Evolutionary conservation across 108 stramenopile genomes (phyloP).

Genomic region (Asterionellopsis glacialis): DNA sequence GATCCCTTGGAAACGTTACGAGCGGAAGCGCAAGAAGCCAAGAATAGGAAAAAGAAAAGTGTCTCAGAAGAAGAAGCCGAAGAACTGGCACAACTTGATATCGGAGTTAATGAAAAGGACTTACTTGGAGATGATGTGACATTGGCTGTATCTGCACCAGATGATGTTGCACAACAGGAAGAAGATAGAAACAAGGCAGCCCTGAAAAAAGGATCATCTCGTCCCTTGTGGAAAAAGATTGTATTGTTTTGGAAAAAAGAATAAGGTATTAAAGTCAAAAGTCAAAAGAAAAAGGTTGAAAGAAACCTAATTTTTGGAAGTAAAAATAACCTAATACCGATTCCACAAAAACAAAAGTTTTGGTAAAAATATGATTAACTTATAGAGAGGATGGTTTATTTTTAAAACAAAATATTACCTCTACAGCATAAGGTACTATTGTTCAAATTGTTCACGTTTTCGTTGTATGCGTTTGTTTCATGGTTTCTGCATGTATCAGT

Average conservation of each 20-base stretch:
- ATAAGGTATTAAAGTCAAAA: no score
- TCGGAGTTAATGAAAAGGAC: constrained; percentile 14
- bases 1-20: constrained; percentile 31
- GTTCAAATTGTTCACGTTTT: no score
- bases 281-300: no score
- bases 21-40: constrained; percentile 33
- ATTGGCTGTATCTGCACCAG: constrained; percentile 12
- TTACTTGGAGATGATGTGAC: constrained; percentile 17
- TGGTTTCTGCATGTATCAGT: no score
- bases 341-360: no score
- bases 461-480: no score
- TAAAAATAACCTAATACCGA: no score
- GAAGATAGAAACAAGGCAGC: constrained; percentile 5
- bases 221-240: constrained; percentile 32
- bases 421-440: no score
- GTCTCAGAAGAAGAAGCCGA: constrained; percentile 14
- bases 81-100: constrained; percentile 33
- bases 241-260: constrained; percentile 51
- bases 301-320: no score
- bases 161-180: constrained; percentile 27
- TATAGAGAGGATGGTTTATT: no score
- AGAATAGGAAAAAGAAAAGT: constrained; percentile 2
- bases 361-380: no score
- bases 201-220: neutral
- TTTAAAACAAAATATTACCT: no score